These are phyloP conservation scores for Bimuria novae-zelandiae DNA, from an alignment of 2,329 filamentous ascomycete species.

Conservation along the genomic window DNA sequence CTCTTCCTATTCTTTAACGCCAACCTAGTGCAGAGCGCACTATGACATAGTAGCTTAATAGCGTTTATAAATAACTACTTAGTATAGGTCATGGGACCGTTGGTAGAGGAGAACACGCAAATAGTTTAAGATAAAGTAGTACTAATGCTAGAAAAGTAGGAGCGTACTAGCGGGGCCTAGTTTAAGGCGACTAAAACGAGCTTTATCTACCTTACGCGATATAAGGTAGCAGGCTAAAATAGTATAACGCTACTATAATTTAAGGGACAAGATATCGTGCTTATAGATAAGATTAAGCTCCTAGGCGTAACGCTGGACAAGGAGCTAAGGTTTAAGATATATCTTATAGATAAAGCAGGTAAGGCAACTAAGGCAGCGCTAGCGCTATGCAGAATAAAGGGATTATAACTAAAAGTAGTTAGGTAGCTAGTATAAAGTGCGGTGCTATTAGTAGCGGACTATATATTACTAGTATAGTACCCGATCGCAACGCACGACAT, in stretches of 20 bases:
- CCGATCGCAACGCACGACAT: slow-evolving; percentile 15
- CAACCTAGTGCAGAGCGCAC: slow-evolving; percentile 23
- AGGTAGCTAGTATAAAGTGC: slow-evolving; percentile 11
- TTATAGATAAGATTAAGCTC: slow-evolving; percentile 17
- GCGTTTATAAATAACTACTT: slow-evolving; percentile 35
- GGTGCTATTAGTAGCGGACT: slow-evolving; percentile 15
- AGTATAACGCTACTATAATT: slow-evolving; percentile 10
- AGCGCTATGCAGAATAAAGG: slow-evolving; percentile 11
- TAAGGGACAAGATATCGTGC: slow-evolving; percentile 15
- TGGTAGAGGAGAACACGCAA: slow-evolving; percentile 19
- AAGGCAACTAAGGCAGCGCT: slow-evolving; percentile 16
- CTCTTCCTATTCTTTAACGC: slow-evolving; percentile 25
- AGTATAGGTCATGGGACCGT: slow-evolving; percentile 23
- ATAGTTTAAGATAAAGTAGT: slow-evolving; percentile 19
- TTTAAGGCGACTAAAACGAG: too few species aligned
- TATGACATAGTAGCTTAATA: slow-evolving; percentile 20
- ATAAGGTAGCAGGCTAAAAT: slow-evolving; percentile 17
- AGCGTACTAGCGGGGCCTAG: too few species aligned
- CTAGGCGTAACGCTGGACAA: slow-evolving; percentile 21
- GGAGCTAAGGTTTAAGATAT: slow-evolving; percentile 17
- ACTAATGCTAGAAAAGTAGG: slow-evolving; percentile 27
- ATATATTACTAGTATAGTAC: slow-evolving; percentile 13
- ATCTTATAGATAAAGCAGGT: slow-evolving; percentile 16
- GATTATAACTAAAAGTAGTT: slow-evolving; percentile 10
- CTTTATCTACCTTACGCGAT: slow-evolving; percentile 41